Conservation (phyloP, 2,329 filamentous ascomycete genomes). For the Fonsecaea erecta region DNA sequence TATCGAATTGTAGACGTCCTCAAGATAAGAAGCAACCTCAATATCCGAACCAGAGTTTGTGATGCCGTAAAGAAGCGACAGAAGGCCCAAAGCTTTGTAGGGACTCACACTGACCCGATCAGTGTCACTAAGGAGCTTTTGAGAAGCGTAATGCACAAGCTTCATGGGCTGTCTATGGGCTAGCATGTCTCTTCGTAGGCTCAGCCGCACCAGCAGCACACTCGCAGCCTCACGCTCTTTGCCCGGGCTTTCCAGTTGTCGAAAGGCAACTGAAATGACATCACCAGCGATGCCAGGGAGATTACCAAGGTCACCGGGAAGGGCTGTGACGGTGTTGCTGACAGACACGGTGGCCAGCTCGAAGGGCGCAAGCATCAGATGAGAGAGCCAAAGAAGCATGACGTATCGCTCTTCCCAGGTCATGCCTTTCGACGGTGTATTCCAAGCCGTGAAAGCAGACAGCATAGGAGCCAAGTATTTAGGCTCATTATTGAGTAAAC, state of each 20-base stretch:
- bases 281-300: slow-evolving; percentile 73
- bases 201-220: slow-evolving; percentile 75
- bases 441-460: slow-evolving; percentile 41
- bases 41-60: slow-evolving; percentile 72
- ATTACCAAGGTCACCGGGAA: slow-evolving; percentile 56
- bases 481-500: slow-evolving; percentile 89
- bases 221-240: slow-evolving; percentile 92
- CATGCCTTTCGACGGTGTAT: slow-evolving; percentile 49
- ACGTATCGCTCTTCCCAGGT: slow-evolving; percentile 90
- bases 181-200: slow-evolving; percentile 89
- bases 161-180: slow-evolving; percentile 69
- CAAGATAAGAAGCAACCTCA: slow-evolving; percentile 71
- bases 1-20: slow-evolving; percentile 68
- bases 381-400: slow-evolving; percentile 83
- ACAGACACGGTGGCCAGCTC: slow-evolving; percentile 83
- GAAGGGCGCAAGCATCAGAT: slow-evolving; percentile 84
- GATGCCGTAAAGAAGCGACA: slow-evolving; percentile 79
- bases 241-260: slow-evolving; percentile 73
- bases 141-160: slow-evolving; percentile 73
- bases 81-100: slow-evolving; percentile 76
- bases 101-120: slow-evolving; percentile 55
- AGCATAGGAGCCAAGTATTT: slow-evolving; percentile 81
- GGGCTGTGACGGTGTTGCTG: slow-evolving; percentile 29
- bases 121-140: slow-evolving; percentile 57
- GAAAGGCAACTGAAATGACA: slow-evolving; percentile 71